Percentiles rank a stretch among this genome's conserved stretches.
Conservation (phyloP, 2,329 filamentous ascomycete species). For the Ceratocystis lukuohia region DNA sequence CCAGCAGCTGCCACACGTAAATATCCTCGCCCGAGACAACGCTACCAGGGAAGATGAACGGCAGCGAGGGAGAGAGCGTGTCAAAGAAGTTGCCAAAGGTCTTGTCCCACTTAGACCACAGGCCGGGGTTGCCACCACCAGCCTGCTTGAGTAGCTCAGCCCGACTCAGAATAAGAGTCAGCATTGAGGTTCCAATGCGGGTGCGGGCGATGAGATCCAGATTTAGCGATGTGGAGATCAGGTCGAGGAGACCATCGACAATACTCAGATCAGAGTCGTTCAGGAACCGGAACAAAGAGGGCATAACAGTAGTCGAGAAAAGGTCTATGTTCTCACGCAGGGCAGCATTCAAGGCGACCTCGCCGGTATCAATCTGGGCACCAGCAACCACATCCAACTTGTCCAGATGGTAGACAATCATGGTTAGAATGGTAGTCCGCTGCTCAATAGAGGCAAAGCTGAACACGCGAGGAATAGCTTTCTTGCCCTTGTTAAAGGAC, state of each 20-base stretch:
- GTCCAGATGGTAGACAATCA: conserved; percentile 89
- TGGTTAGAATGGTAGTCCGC: conserved; percentile 85
- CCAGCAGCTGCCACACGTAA: conserved; percentile 96
- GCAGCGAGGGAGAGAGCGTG: conserved; percentile 67
- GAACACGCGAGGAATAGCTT: conserved; percentile 88
- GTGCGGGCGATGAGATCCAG: conserved; percentile 75
- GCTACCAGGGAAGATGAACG: conserved; percentile 79
- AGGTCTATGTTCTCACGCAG: conserved; percentile 87
- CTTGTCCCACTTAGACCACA: conserved; percentile 70
- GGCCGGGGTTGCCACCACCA: conserved; percentile 52
- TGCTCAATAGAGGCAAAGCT: conserved; percentile 85
- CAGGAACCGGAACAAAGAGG: conserved; percentile 76
- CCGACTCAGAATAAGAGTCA: conserved; percentile 88
- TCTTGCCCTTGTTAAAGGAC: conserved; percentile 91
- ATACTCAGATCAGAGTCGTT: conserved; percentile 84
- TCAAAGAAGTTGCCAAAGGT: conserved; percentile 84
- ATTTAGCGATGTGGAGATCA: conserved; percentile 73
- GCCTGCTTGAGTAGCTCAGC: conserved; percentile 86
- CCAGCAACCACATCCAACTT: conserved; percentile 78
- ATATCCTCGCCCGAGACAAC: conserved; percentile 84
- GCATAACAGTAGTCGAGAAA: conserved; percentile 79
- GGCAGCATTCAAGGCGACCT: conserved; percentile 56
- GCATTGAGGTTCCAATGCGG: conserved; percentile 72
- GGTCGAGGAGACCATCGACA: conserved; percentile 74
- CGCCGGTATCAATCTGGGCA: conserved; percentile 59